Percentiles rank a stretch among this genome's conserved stretches.
Conservation (phyloP, 1,284 basidiomycete genomes). For the Rhizoctonia solani region DNA sequence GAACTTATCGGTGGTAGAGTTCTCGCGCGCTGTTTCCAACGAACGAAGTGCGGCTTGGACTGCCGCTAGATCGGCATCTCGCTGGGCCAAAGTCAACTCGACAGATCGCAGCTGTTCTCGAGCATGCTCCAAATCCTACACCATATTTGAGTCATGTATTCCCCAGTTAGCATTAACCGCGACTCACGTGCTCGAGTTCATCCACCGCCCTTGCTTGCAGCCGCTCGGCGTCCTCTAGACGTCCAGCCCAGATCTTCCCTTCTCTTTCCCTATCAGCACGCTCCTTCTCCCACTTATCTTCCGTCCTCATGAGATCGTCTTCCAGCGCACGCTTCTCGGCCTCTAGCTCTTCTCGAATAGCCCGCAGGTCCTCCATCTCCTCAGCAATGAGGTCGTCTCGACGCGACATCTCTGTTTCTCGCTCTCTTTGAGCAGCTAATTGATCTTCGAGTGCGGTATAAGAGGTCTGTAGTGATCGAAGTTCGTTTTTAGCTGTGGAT, state of each 20-base stretch:
- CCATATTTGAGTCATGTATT: neutral
- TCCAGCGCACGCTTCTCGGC: slow-evolving; percentile 35
- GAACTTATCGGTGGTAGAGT: slow-evolving; percentile 80
- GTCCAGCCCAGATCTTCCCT: slow-evolving; percentile 46
- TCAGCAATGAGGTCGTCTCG: slow-evolving; percentile 61
- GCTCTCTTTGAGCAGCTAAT: slow-evolving; percentile 61
- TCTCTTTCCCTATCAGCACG: slow-evolving; percentile 47
- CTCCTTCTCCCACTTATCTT: slow-evolving; percentile 48
- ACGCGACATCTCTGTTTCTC: slow-evolving; percentile 74
- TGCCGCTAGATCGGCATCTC: slow-evolving; percentile 71
- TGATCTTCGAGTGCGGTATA: slow-evolving; percentile 65
- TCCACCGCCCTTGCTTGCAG: slow-evolving; percentile 15
- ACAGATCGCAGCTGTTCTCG: slow-evolving; percentile 47
- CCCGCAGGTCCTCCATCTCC: slow-evolving; percentile 46
- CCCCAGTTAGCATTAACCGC: neutral
- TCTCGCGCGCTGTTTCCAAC: slow-evolving; percentile 74
- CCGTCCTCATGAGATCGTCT: slow-evolving; percentile 43
- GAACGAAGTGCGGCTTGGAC: slow-evolving; percentile 74
- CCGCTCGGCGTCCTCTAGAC: slow-evolving; percentile 42
- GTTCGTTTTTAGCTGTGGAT: slow-evolving; percentile 58
- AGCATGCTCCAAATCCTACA: slow-evolving; percentile 44
- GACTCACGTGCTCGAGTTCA: slow-evolving; percentile 25
- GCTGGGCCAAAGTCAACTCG: slow-evolving; percentile 62
- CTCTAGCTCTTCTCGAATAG: slow-evolving; percentile 34
- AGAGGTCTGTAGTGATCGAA: slow-evolving; percentile 62